These are phyloP conservation scores for Zasmidium angulare DNA, from an alignment of 2,329 filamentous ascomycete genomes.

Conservation along the genomic window DNA sequence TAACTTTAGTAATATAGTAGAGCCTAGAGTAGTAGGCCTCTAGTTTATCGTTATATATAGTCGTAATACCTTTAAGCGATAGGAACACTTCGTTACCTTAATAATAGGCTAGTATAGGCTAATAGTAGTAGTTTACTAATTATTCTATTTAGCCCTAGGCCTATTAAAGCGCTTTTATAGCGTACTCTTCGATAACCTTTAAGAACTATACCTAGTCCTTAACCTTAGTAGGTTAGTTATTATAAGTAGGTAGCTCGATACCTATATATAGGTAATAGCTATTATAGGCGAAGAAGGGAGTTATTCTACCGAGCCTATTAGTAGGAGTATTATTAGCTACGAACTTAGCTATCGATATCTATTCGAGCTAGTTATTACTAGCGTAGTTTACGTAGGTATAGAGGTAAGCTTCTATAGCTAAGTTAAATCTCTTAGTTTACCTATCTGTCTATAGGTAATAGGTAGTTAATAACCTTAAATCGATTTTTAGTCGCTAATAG, in stretches of 20 bases:
- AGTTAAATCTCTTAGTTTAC: background rate
- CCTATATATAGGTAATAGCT: background rate
- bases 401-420: background rate
- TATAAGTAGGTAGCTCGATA: background rate
- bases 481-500: background rate
- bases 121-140: background rate
- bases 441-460: background rate
- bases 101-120: background rate
- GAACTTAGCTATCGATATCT: background rate
- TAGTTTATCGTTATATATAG: background rate
- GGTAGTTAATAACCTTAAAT: background rate
- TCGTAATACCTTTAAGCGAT: background rate
- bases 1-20: background rate
- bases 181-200: background rate
- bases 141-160: background rate
- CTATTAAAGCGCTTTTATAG: too few relatives aligned
- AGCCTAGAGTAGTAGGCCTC: background rate
- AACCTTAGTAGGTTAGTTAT: background rate
- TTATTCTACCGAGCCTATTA: background rate
- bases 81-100: background rate
- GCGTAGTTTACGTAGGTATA: background rate
- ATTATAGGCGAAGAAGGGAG: background rate
- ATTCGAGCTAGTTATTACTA: background rate
- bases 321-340: background rate
- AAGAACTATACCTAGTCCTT: too few relatives aligned